A percentile compares a stretch with the other conserved stretches of the same genome.
These are phyloP conservation scores for Prunus yedoensis DNA, from an alignment of 331 rosid genomes.

Conservation along the genomic window DNA sequence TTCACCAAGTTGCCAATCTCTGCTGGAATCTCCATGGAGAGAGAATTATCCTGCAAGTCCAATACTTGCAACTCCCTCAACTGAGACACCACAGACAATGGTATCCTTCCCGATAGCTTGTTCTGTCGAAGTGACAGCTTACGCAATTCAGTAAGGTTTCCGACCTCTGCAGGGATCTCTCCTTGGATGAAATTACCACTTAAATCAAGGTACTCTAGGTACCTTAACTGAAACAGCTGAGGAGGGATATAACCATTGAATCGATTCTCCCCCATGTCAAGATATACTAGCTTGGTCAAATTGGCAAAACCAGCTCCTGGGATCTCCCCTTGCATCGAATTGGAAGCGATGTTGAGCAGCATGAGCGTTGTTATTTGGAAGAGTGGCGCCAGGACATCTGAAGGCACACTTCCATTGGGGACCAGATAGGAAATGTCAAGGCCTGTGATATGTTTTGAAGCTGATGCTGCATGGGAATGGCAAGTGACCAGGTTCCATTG, in stretches of 20 bases:
- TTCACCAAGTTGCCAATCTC: constrained; percentile 23
- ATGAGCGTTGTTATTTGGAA: constrained; percentile 25
- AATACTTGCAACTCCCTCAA: constrained; percentile 6
- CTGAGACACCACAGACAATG: background rate
- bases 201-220: constrained; percentile 25
- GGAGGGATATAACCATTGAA: constrained; percentile 22
- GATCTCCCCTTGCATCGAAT: constrained; percentile 18
- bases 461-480: background rate
- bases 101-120: constrained; percentile 11
- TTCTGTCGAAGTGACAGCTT: constrained; percentile 9
- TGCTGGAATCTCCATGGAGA: constrained; percentile 18
- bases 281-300: constrained; percentile 22
- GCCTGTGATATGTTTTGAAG: background rate
- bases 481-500: constrained; percentile 21
- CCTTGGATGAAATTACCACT: constrained; percentile 22
- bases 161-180: constrained; percentile 19
- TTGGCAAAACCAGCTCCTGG: constrained; percentile 19
- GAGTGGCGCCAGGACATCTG: constrained; percentile 13
- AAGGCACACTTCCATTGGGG: constrained; percentile 10
- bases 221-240: constrained; percentile 11
- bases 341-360: constrained; percentile 16
- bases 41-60: constrained; percentile 24
- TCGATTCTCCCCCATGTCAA: constrained; percentile 19
- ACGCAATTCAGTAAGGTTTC: constrained; percentile 5
- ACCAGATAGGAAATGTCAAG: constrained; percentile 16